Conservation (phyloP, 164 flowering plant species). For the Macadamia tetraphylla region DNA sequence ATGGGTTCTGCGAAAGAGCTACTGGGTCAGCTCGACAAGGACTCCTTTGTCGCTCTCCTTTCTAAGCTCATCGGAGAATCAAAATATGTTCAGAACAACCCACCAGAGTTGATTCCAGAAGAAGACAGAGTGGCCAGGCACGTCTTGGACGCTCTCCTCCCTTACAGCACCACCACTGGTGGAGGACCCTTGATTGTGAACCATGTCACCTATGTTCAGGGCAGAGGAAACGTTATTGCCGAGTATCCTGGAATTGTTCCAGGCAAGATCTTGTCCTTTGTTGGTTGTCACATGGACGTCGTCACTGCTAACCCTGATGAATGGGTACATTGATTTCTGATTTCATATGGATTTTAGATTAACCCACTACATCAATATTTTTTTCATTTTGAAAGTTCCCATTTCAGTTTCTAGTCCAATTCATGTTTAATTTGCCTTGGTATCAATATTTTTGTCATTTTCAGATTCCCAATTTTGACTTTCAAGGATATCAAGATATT, state of each 20-base stretch:
- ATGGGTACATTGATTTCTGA: slow-evolving; percentile 47
- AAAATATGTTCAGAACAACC: slow-evolving; percentile 85
- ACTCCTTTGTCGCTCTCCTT: slow-evolving; percentile 57
- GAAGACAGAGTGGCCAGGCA: slow-evolving; percentile 78
- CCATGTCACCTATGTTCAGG: slow-evolving; percentile 62
- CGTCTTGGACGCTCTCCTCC: slow-evolving; percentile 70
- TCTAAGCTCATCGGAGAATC: slow-evolving; percentile 83
- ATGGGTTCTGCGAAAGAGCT: slow-evolving; percentile 30
- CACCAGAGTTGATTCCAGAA: slow-evolving; percentile 85
- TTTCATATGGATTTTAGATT: background rate
- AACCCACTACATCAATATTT: background rate
- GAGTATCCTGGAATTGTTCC: slow-evolving; percentile 87
- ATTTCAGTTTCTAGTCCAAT: background rate
- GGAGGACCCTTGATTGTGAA: slow-evolving; percentile 78
- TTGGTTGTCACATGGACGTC: slow-evolving; percentile 96
- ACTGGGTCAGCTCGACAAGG: slow-evolving; percentile 56
- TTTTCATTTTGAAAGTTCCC: background rate
- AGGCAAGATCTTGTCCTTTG: slow-evolving; percentile 77
- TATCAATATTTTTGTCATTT: background rate
- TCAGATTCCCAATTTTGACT: too few relatives aligned
- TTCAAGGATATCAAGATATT: too few relatives aligned
- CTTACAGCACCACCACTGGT: slow-evolving; percentile 61
- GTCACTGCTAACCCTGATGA: slow-evolving; percentile 88
- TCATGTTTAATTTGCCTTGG: background rate
- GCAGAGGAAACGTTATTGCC: slow-evolving; percentile 80